Conservation (phyloP, 1,284 basidiomycete species). For the Austroboletus niveus region DNA sequence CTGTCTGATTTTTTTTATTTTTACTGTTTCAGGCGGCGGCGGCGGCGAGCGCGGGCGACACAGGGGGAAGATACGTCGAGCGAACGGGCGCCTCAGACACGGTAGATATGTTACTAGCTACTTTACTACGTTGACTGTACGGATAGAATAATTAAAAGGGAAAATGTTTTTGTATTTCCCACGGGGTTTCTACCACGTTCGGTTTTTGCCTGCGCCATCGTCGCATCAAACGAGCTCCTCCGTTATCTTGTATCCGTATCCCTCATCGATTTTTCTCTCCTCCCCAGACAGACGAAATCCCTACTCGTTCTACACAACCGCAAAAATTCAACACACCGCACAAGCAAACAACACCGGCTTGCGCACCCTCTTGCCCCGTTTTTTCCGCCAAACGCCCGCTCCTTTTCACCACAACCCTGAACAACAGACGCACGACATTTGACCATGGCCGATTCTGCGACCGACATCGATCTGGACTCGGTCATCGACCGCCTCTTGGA, state of each 20-base stretch:
- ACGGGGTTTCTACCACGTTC: constrained; percentile 33
- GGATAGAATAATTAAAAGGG: neutral
- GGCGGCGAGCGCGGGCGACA: constrained; percentile 35
- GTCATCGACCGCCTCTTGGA: constrained; percentile 96
- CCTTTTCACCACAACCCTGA: constrained; percentile 16
- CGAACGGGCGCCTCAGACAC: constrained; percentile 4
- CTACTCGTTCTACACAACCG: neutral
- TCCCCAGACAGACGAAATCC: neutral
- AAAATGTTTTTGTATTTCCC: constrained; percentile 17
- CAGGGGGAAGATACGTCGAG: constrained; percentile 6
- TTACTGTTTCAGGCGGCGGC: constrained; percentile 35
- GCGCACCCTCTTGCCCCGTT: constrained; percentile 12
- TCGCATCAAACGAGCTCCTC: constrained; percentile 32
- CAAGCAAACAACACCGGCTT: constrained; percentile 22
- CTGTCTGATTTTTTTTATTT: no score
- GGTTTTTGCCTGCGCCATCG: constrained; percentile 32
- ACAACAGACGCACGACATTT: constrained; percentile 12
- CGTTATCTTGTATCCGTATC: constrained; percentile 35
- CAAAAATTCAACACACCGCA: constrained; percentile 24
- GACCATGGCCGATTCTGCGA: constrained; percentile 61
- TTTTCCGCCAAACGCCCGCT: constrained; percentile 25
- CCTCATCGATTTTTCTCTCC: constrained; percentile 33
- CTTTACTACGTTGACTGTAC: neutral
- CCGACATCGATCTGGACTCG: constrained; percentile 96
- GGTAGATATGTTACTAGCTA: no score